Evolutionary conservation across 2,329 filamentous ascomycete species (phyloP), one percentile per base, ranked within the genome.

Genomic region (Calonectria pauciramosa): DNA sequence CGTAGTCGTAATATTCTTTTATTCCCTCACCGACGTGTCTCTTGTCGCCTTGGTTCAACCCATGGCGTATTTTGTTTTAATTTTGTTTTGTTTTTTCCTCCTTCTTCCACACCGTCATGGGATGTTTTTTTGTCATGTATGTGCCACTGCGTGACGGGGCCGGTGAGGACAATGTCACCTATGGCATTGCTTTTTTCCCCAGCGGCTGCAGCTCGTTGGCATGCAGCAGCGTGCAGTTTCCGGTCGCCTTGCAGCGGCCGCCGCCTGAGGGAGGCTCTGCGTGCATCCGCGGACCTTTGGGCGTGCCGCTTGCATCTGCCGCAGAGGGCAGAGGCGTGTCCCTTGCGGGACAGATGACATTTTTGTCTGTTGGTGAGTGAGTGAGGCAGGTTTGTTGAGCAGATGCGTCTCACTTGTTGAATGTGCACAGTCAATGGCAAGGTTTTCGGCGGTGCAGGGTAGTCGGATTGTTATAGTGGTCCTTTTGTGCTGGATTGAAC

Each of bases 121-220:
- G 13, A 41, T 63, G 56, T 28, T 63, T 63, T 41, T 63, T 56
- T 23, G 32, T 28, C 56, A 41, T 63, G 20, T 20, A 38, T 41
- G 34, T 38, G 34, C 23, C 56, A 63, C 54, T 26, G 36, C 26
- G 56, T 41, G 34, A 63, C 34, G 56, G 34, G 56, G 56, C 56
- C 56, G 56, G 56, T 63, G 56, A 63, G 56, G 23, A 20, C 56
- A 26, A 14, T 26, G 56, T 23, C 23, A 38, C 56, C 23, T 20
- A 16, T 11, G 23, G 8, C 56, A 18, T 63, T 63, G 56, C 56
- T 63, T 63, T 63, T 63, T 63, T 7, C 56, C 34, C 56, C 34
- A 41, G 34, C 56, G 56, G 56, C 56, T 63, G 56, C 56, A 63
- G 56, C 56, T 63, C 56, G 56, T 26, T 63, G 56, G 56, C 56